Evolutionary conservation across 768 basidiomycete genomes (phyloP).

Genomic region (Dictyophora rubrovolvata): DNA sequence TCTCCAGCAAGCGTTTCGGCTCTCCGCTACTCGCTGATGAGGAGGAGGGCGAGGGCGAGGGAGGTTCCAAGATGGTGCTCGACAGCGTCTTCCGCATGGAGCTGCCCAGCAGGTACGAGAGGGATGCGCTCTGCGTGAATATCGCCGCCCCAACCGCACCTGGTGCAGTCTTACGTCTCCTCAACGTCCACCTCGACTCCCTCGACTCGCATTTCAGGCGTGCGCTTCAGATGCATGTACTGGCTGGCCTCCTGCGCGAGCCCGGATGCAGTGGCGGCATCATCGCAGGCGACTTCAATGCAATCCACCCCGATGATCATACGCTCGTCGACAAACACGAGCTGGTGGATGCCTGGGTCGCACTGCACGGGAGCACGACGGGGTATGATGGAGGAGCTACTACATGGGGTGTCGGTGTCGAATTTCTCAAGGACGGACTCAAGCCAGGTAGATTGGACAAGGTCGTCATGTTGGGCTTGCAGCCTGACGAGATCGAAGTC

Average conservation of each 20-base stretch:
- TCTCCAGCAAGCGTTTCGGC: slow-evolving; percentile 11
- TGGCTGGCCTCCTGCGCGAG: slow-evolving; percentile 10
- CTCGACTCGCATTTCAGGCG: slow-evolving; percentile 6
- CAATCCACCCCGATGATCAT: slow-evolving; percentile 7
- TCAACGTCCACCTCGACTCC: slow-evolving; percentile 13
- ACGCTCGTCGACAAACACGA: slow-evolving; percentile 10
- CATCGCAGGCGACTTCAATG: slow-evolving; percentile 13
- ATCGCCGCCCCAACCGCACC: slow-evolving; percentile 6
- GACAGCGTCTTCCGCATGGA: slow-evolving; percentile 4
- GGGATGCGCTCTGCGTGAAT: slow-evolving; percentile 11
- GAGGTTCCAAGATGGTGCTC: slow-evolving; percentile 8
- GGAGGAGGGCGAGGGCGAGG: slow-evolving; percentile 13
- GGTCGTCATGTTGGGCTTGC: slow-evolving; percentile 10
- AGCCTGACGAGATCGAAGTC: slow-evolving; percentile 34
- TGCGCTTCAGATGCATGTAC: slow-evolving; percentile 4
- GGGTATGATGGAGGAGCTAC: slow-evolving; percentile 4
- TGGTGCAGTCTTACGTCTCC: slow-evolving; percentile 6
- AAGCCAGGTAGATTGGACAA: slow-evolving; percentile 11
- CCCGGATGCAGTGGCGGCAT: slow-evolving; percentile 9
- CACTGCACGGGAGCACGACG: slow-evolving; percentile 3
- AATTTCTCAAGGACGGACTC: neutral
- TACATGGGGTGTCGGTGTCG: slow-evolving; percentile 10
- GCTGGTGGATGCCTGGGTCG: slow-evolving; percentile 11
- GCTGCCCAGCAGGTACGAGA: slow-evolving; percentile 11
- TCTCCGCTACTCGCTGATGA: slow-evolving; percentile 14